phyloP scores from a whole-genome alignment of 495 filamentous ascomycete species.

The Letharia columbiana region DNA sequence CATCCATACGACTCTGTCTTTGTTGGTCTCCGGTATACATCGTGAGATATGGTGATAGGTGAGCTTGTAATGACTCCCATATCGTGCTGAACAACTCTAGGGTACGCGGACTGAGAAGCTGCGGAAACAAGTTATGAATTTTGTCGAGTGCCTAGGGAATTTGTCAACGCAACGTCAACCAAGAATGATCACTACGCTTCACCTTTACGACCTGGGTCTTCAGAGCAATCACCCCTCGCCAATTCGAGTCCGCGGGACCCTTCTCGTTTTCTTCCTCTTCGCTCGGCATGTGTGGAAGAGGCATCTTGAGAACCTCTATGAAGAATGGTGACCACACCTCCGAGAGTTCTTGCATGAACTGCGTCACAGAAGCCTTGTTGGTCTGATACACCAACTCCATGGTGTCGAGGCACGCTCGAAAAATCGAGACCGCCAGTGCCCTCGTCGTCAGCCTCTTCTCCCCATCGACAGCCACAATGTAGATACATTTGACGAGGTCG shows the following conservation, averaged over 20 bases:
- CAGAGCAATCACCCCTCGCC: conserved; percentile 72
- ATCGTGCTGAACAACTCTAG: conserved; percentile 69
- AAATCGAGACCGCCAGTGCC: conserved; percentile 77
- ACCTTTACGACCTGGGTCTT: conserved; percentile 85
- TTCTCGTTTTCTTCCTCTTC: conserved; percentile 47
- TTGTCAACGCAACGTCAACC: not conserved
- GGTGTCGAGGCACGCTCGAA: conserved; percentile 84
- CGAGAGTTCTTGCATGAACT: conserved; percentile 79
- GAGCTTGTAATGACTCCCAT: conserved; percentile 72
- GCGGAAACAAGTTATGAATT: conserved; percentile 73
- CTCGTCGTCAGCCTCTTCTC: conserved; percentile 64
- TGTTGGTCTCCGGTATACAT: conserved; percentile 73
- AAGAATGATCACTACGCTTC: conserved; percentile 17
- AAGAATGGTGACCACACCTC: conserved; percentile 83
- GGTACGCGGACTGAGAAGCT: conserved; percentile 70
- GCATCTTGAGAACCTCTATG: conserved; percentile 57
- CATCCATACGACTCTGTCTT: conserved; percentile 77
- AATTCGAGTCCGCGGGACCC: conserved; percentile 37
- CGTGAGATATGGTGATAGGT: conserved; percentile 62
- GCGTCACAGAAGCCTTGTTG: conserved; percentile 72
- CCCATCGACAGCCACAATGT: conserved; percentile 69
- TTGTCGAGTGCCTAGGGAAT: conserved; percentile 68
- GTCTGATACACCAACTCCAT: conserved; percentile 93
- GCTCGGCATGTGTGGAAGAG: conserved; percentile 55
- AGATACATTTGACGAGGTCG: conserved; percentile 73